These are phyloP conservation scores for Lasiodiplodia hormozganensis DNA, from an alignment of 2,329 filamentous ascomycete species.

Conservation along the genomic window DNA sequence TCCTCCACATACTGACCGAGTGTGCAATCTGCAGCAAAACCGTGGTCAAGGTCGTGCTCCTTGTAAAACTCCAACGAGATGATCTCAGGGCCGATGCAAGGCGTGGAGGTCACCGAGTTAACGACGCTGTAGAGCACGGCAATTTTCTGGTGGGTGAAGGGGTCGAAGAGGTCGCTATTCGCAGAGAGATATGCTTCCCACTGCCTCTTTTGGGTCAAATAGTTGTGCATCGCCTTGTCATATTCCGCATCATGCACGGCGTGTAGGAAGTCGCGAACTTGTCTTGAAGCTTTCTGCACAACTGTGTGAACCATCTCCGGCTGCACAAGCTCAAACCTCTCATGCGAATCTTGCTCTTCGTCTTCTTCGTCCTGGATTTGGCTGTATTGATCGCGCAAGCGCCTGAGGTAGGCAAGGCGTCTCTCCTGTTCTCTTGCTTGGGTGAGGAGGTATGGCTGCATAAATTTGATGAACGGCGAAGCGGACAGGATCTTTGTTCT, in stretches of 20 bases:
- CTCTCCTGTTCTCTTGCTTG: slow-evolving; percentile 90
- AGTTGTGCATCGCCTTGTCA: slow-evolving; percentile 91
- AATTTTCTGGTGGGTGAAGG: slow-evolving; percentile 95
- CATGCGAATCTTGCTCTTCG: slow-evolving; percentile 48
- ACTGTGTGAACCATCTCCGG: slow-evolving; percentile 94
- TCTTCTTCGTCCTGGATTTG: slow-evolving; percentile 47
- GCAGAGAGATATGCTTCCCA: slow-evolving; percentile 96
- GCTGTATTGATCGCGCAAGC: slow-evolving; percentile 75
- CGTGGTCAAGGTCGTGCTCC: slow-evolving; percentile 75
- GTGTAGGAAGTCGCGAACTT: slow-evolving; percentile 91
- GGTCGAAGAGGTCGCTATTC: slow-evolving; percentile 85
- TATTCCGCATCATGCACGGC: slow-evolving; percentile 97
- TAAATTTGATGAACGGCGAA: slow-evolving; percentile 95
- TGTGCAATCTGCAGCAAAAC: slow-evolving; percentile 83
- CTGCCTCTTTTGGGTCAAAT: slow-evolving; percentile 90
- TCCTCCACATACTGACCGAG: slow-evolving; percentile 95
- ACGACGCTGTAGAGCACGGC: slow-evolving; percentile 93
- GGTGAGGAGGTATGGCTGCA: slow-evolving; percentile 90
- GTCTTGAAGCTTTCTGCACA: slow-evolving; percentile 78
- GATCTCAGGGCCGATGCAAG: slow-evolving; percentile 89
- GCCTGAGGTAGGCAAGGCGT: slow-evolving; percentile 79
- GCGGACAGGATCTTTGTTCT: slow-evolving; percentile 92
- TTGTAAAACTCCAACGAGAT: slow-evolving; percentile 93
- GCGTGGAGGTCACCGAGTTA: slow-evolving; percentile 91
- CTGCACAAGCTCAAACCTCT: slow-evolving; percentile 87